These are phyloP conservation scores for Sporobolomyces pararoseus DNA, from an alignment of 768 basidiomycete species.

Conservation along the genomic window DNA sequence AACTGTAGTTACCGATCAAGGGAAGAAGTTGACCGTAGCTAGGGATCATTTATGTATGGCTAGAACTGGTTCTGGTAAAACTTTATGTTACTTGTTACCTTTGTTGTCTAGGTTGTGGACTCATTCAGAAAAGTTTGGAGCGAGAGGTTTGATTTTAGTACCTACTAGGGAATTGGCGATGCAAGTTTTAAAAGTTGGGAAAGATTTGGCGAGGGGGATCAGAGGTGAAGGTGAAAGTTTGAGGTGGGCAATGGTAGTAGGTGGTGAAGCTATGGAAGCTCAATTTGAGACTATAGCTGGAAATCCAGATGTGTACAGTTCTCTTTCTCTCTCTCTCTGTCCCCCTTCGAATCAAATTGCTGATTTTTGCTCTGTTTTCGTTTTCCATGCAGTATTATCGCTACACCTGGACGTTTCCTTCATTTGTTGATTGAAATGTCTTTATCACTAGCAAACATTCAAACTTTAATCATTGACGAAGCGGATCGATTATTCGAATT, in stretches of 20 bases:
- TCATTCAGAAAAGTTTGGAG: conserved; percentile 74
- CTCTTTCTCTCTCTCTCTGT: conserved; percentile 36
- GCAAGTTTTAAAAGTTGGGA: conserved; percentile 89
- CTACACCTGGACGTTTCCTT: conserved; percentile 94
- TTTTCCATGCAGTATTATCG: conserved; percentile 67
- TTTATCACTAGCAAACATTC: conserved; percentile 75
- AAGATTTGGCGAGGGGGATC: conserved; percentile 83
- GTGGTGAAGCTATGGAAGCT: conserved; percentile 90
- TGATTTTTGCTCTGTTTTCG: conserved; percentile 19
- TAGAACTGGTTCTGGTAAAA: conserved; percentile 95
- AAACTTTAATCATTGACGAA: conserved; percentile 94
- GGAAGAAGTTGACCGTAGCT: conserved; percentile 38
- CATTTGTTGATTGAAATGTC: conserved; percentile 97
- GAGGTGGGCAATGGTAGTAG: conserved; percentile 90
- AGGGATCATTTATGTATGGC: conserved; percentile 62
- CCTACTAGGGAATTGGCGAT: conserved; percentile 91
- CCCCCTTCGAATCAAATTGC: neutral
- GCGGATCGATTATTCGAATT: conserved; percentile 97
- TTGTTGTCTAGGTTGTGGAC: conserved; percentile 77
- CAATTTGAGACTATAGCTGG: conserved; percentile 92
- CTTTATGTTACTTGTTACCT: conserved; percentile 90
- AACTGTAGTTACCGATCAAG: conserved; percentile 70
- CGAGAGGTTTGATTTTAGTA: conserved; percentile 79
- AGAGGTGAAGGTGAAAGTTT: conserved; percentile 59
- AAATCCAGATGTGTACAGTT: conserved; percentile 87